These are phyloP conservation scores for Sordaria brevicollis DNA, from an alignment of 495 filamentous ascomycete genomes.

Conservation along the genomic window DNA sequence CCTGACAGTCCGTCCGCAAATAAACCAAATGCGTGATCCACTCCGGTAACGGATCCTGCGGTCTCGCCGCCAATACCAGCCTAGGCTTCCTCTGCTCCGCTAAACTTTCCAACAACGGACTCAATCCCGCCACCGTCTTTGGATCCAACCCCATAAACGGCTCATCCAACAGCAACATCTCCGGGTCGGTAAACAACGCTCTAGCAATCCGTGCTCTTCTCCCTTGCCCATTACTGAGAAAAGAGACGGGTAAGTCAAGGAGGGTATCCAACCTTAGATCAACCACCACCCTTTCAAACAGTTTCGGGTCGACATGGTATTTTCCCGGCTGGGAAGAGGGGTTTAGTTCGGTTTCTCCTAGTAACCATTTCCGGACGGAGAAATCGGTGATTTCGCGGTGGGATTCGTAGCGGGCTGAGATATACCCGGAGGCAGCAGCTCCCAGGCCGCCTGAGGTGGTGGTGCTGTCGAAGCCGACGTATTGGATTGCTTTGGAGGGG, in stretches of 20 bases:
- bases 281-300: slow-evolving; percentile 48
- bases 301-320: slow-evolving; percentile 26
- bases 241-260: slow-evolving; percentile 69
- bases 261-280: slow-evolving; percentile 57
- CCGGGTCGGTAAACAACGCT: slow-evolving; percentile 66
- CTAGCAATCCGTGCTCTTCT: slow-evolving; percentile 78
- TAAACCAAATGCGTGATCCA: slow-evolving; percentile 81
- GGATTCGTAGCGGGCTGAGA: slow-evolving; percentile 90
- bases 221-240: slow-evolving; percentile 88
- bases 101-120: slow-evolving; percentile 53
- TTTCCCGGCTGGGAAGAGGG: slow-evolving; percentile 34
- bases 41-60: slow-evolving; percentile 75
- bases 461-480: slow-evolving; percentile 71
- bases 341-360: slow-evolving; percentile 69
- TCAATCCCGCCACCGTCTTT: slow-evolving; percentile 57
- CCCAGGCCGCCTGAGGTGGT: slow-evolving; percentile 24
- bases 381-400: slow-evolving; percentile 78
- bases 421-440: slow-evolving; percentile 54
- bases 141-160: slow-evolving; percentile 97
- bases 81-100: slow-evolving; percentile 55
- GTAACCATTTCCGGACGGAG: slow-evolving; percentile 66
- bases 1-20: slow-evolving; percentile 48
- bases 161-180: slow-evolving; percentile 81
- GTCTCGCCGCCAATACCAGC: slow-evolving; percentile 65
- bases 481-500: slow-evolving; percentile 58